These are phyloP conservation scores for Xylaria sp. DNA, from an alignment of 2,329 filamentous ascomycete genomes.

Conservation along the genomic window DNA sequence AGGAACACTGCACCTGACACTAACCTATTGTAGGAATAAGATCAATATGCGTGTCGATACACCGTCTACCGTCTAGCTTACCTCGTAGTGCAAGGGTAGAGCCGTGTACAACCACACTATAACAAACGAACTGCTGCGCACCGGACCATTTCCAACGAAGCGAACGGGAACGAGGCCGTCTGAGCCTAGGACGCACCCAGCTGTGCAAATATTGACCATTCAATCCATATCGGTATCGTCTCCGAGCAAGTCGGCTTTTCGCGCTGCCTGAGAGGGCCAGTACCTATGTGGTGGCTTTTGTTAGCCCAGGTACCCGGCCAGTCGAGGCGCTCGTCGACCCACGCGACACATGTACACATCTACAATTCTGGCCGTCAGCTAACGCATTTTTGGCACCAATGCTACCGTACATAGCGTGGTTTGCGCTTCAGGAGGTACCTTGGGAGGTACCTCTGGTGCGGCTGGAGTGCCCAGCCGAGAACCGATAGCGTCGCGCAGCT, in stretches of 20 bases:
- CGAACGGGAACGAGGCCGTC: not conserved
- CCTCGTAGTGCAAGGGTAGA: conserved; percentile 29
- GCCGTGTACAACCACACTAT: conserved; percentile 26
- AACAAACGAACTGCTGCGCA: conserved; percentile 17
- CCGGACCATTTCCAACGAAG: conserved; percentile 5
- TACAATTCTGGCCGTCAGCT: conserved; percentile 36
- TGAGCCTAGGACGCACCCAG: conserved; percentile 8
- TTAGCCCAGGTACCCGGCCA: conserved; percentile 15
- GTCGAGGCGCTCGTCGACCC: conserved; percentile 28
- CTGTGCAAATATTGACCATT: conserved; percentile 16
- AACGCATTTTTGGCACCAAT: conserved; percentile 32
- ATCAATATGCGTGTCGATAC: too few relatives aligned
- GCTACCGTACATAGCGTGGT: conserved; percentile 8
- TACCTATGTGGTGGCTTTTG: conserved; percentile 17
- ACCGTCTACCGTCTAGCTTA: conserved; percentile 24
- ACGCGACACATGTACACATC: conserved; percentile 31
- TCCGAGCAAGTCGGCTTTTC: conserved; percentile 2
- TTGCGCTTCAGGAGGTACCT: not conserved
- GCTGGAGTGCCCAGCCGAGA: conserved; percentile 35
- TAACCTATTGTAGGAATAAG: not conserved
- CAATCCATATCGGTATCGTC: conserved; percentile 4
- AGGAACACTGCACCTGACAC: not conserved
- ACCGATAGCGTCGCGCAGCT: conserved; percentile 37
- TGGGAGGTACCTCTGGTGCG: conserved; percentile 32
- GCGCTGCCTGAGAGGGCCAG: conserved; percentile 3